These are phyloP conservation scores for Talaromyces sp. DNA, from an alignment of 2,329 filamentous ascomycete species.

Conservation along the genomic window DNA sequence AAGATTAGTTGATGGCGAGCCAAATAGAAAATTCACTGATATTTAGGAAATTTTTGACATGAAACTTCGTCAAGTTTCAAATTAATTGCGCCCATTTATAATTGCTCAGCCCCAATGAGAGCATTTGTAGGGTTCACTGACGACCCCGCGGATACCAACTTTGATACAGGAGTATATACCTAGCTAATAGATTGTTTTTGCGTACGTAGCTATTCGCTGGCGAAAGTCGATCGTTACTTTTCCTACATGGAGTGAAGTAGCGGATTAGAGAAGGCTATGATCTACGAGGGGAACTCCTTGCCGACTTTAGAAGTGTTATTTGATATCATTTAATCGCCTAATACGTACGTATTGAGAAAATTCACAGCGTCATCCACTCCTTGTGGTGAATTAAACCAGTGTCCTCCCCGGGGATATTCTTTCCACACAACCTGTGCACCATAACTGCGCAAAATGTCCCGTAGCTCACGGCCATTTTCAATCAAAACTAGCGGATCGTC, in stretches of 20 bases:
- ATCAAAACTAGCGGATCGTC: constrained; percentile 10
- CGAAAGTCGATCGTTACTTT: no score
- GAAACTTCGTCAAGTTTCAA: neutral
- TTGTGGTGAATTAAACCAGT: constrained; percentile 7
- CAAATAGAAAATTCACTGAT: neutral
- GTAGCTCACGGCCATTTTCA: neutral
- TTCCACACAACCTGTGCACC: constrained; percentile 8
- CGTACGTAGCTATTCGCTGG: no score
- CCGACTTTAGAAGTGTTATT: neutral
- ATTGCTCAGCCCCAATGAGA: neutral
- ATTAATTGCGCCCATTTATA: neutral
- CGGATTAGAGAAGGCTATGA: no score
- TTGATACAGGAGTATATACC: no score
- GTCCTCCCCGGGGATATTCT: constrained; percentile 5
- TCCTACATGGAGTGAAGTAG: no score
- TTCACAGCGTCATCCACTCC: constrained; percentile 11
- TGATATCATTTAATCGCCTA: neutral
- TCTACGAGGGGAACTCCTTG: no score
- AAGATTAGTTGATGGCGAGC: neutral
- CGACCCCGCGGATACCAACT: no score
- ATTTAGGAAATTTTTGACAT: neutral
- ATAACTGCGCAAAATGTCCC: neutral
- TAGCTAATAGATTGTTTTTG: no score
- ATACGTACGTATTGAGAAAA: neutral
- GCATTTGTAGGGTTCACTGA: neutral